A percentile compares a stretch with the other conserved stretches of the same genome.
phyloP scores from a whole-genome alignment of 2,329 filamentous ascomycete genomes.

The Raffaelea albimanens region DNA sequence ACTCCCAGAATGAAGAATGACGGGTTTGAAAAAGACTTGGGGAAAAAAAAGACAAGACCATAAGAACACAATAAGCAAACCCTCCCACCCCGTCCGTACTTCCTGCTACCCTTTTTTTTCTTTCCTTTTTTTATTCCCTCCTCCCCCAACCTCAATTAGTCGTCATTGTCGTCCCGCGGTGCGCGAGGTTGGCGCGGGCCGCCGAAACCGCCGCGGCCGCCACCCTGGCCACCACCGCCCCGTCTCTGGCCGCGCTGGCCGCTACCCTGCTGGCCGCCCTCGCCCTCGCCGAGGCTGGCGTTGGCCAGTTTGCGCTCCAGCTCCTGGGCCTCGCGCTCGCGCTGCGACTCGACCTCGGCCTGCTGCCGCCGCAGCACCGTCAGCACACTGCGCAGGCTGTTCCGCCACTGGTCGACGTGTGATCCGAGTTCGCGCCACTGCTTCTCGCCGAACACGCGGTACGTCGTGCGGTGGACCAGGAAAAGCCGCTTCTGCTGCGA shows the following conservation, averaged over 20 bases:
- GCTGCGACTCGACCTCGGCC: slow-evolving; percentile 65
- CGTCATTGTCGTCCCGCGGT: slow-evolving; percentile 42
- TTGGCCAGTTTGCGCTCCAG: slow-evolving; percentile 49
- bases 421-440: slow-evolving; percentile 95
- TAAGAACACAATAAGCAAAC: not conserved
- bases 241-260: slow-evolving; percentile 11
- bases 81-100: not conserved
- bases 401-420: slow-evolving; percentile 83
- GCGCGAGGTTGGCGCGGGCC: slow-evolving; percentile 21
- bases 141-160: slow-evolving; percentile 26
- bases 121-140: too few relatives aligned
- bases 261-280: slow-evolving; percentile 19
- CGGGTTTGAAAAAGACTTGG: not conserved
- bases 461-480: slow-evolving; percentile 90
- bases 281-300: slow-evolving; percentile 22
- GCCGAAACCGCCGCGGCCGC: slow-evolving; percentile 6
- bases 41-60: not conserved
- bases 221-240: not conserved
- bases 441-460: slow-evolving; percentile 94
- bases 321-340: slow-evolving; percentile 68
- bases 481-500: slow-evolving; percentile 89
- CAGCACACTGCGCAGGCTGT: slow-evolving; percentile 70
- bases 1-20: too few relatives aligned
- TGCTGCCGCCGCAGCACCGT: slow-evolving; percentile 72
- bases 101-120: too few relatives aligned